Percentiles rank a stretch among this genome's conserved stretches.
Conservation (phyloP, 1,284 basidiomycete species). For the Ustilago curta region DNA sequence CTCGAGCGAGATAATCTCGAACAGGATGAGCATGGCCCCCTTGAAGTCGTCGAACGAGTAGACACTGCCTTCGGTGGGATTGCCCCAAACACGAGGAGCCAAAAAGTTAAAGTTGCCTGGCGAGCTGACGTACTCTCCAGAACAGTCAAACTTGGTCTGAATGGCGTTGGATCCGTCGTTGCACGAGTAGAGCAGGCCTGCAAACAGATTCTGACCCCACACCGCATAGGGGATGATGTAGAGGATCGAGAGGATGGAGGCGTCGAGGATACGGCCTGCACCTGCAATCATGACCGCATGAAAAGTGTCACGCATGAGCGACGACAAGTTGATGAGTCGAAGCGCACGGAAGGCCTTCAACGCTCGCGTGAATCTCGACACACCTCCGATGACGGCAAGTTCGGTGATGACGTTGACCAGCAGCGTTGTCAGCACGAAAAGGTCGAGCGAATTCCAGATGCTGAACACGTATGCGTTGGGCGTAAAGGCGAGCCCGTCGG, state of each 20-base stretch:
- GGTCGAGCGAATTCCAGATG: slow-evolving; percentile 92
- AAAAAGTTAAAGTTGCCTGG: slow-evolving; percentile 76
- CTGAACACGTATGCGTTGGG: slow-evolving; percentile 93
- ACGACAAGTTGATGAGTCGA: slow-evolving; percentile 81
- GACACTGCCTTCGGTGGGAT: slow-evolving; percentile 83
- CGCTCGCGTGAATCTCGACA: slow-evolving; percentile 84
- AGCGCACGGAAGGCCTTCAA: slow-evolving; percentile 90
- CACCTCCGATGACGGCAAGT: slow-evolving; percentile 78
- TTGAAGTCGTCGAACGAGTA: slow-evolving; percentile 94
- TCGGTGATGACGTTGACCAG: slow-evolving; percentile 84
- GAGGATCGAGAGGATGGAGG: slow-evolving; percentile 88
- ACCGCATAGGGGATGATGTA: slow-evolving; percentile 96
- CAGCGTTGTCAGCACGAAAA: slow-evolving; percentile 84
- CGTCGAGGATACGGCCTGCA: slow-evolving; percentile 86
- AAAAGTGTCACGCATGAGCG: slow-evolving; percentile 85
- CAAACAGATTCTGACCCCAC: slow-evolving; percentile 95
- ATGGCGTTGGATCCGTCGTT: slow-evolving; percentile 76
- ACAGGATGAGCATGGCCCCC: slow-evolving; percentile 87
- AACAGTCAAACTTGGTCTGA: slow-evolving; percentile 77
- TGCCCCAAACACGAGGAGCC: slow-evolving; percentile 87
- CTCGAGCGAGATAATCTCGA: slow-evolving; percentile 93
- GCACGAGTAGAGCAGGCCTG: slow-evolving; percentile 85
- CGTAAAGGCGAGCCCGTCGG: slow-evolving; percentile 86
- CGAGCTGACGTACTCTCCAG: slow-evolving; percentile 77
- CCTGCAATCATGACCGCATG: slow-evolving; percentile 91